phyloP scores from a whole-genome alignment of 2,329 filamentous ascomycete species.

The Penicillium oxalicum region DNA sequence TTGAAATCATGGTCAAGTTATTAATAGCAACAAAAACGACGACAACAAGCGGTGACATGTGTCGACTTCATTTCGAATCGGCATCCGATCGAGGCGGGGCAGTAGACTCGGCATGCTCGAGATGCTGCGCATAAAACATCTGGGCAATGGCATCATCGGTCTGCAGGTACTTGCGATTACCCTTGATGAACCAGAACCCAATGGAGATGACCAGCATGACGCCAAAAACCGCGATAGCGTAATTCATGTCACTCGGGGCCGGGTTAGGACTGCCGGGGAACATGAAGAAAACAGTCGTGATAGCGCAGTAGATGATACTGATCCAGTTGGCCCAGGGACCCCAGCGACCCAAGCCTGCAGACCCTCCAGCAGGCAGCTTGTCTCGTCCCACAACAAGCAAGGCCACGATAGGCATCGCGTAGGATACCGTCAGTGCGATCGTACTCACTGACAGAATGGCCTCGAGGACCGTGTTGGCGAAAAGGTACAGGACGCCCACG shows the following conservation, averaged over 20 bases:
- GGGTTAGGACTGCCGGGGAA: slow-evolving; percentile 47
- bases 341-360: slow-evolving; percentile 44
- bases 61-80: not conserved
- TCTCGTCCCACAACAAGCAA: slow-evolving; percentile 49
- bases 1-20: no score
- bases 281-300: slow-evolving; percentile 53
- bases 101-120: slow-evolving; percentile 15
- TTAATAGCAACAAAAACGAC: no score
- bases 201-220: slow-evolving; percentile 49
- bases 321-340: slow-evolving; percentile 45
- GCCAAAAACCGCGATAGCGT: slow-evolving; percentile 52
- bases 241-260: slow-evolving; percentile 50
- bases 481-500: slow-evolving; percentile 53
- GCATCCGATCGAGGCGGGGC: not conserved
- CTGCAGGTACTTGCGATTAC: slow-evolving; percentile 36
- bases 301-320: slow-evolving; percentile 47
- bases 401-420: slow-evolving; percentile 46
- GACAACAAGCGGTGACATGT: no score
- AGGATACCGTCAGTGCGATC: slow-evolving; percentile 51
- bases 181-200: slow-evolving; percentile 48
- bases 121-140: slow-evolving; percentile 24
- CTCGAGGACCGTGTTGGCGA: slow-evolving; percentile 49
- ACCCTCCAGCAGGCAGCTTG: slow-evolving; percentile 43
- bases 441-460: slow-evolving; percentile 53
- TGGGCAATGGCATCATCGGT: slow-evolving; percentile 26